Evolutionary conservation across 192 early-diverging fungal species (phyloP), one percentile per base, ranked within the genome.

Genomic region (Coemansia sp.): DNA sequence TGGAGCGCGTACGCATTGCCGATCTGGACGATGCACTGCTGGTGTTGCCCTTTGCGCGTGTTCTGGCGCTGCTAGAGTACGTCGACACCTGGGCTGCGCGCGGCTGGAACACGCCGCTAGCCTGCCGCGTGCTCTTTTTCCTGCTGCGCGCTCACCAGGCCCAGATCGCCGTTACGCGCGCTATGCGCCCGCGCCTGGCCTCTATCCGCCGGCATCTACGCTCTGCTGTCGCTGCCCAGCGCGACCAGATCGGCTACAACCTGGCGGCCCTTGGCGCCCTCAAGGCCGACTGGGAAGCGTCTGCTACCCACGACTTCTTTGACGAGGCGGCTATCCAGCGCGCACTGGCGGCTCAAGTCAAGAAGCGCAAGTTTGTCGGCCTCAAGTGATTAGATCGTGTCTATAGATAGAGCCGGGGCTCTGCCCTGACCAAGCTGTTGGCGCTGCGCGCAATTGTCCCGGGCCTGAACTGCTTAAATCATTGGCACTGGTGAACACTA

Each of bases 21-120:
- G 92, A 98, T 25, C 63, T 97, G 44, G 91, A 97, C 17, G 88
- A 92, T 44, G 86, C 92, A 0, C 66, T 96, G 48, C 67, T 97
- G 66, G 83, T 94, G 17, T 77, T 98, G 47, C 87, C 92, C 2
- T 95, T 96, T 47, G 52, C 63, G 19, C 83, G 87, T 17, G 89
- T 94, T 13, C 68, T 82, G 17, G 83, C 80, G 44, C 60, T 98
- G 34, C 75, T 98, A 37, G 74, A 65, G 26, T 88, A 85, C 51
- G 49, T 96, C 30, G 83, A 85, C 46, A 63, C 79, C 2, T 95
- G 92, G 91, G 86, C 87, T 12, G 81, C 83, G 54, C 85, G 83
- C 71, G 79, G 78, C 30, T 88, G 82, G 82, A 92, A 87, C 70
- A 81, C 85, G 34, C 59, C 77, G 32, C 66, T 92, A 7, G 80